phyloP scores from a whole-genome alignment of 345 rosid species.

The Eucalyptus pumila region DNA sequence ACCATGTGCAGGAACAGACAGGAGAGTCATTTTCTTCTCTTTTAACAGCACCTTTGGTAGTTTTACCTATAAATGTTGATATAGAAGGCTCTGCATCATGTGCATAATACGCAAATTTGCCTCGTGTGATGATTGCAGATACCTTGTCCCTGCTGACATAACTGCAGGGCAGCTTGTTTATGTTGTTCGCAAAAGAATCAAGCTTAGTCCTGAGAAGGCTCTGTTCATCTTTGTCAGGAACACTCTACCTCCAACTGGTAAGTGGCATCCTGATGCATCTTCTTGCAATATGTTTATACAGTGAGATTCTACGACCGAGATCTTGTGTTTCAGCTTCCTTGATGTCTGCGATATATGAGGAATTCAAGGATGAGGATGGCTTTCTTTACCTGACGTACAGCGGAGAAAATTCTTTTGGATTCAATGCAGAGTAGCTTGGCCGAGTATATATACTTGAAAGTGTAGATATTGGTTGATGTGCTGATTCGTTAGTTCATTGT shows the following conservation, averaged over 20 bases:
- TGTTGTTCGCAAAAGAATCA: conserved; percentile 68
- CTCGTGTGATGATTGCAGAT: conserved; percentile 15
- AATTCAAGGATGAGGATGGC: conserved; percentile 59
- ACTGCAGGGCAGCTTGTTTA: conserved; percentile 68
- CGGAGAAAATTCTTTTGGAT: conserved; percentile 66
- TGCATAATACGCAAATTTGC: background rate
- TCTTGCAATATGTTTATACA: background rate
- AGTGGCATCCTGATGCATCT: background rate
- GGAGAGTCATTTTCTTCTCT: background rate
- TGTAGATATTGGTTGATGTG: conserved; percentile 14
- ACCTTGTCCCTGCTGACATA: conserved; percentile 71
- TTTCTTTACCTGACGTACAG: conserved; percentile 71
- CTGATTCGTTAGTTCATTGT: background rate
- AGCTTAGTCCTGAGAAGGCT: conserved; percentile 68
- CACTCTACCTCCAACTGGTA: conserved; percentile 56
- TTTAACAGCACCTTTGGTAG: background rate
- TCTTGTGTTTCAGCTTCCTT: conserved; percentile 26
- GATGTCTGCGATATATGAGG: conserved; percentile 58
- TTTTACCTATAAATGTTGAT: background rate
- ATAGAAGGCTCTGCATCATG: background rate
- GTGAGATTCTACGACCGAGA: background rate
- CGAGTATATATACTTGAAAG: background rate
- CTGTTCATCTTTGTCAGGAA: conserved; percentile 58
- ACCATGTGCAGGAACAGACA: background rate
- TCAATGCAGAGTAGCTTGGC: background rate